Base-by-base conservation (phyloP, 306 rosid species). In the Mucuna pruriens region DNA sequence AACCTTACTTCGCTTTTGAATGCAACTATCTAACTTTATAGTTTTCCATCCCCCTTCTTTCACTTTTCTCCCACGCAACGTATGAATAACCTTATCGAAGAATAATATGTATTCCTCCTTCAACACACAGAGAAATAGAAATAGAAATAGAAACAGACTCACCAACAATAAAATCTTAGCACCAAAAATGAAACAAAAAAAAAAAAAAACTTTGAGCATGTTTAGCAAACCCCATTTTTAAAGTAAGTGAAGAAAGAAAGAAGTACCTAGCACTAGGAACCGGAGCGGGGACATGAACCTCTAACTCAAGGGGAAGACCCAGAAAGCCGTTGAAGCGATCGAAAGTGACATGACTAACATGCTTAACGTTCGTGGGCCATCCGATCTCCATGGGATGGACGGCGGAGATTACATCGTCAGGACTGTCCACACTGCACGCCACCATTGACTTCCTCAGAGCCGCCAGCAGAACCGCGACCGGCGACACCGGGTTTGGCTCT, bases 181-280 rank as follows among this genome's bases (percentile, higher is more conserved):
- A 40, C 2, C 15, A n/a, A 71, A 67, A 71, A 60, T 3, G 1
- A 52, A 45, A 20, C 1, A 0, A 62, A 61, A 0, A 48, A 61
- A 74, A 20, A 38, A 17, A 64, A 1, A 39, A 12, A 2, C 22
- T 65, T 71, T 22, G 25, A 82, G 52, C 48, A 49, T 62, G 68
- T 39, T 23, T 70, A 86, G 75, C 58, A 67, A 82, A 80, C 15
- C 84, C 84, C 66, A 67, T 5, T 9, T 5, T 9, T 80, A 39
- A 73, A 71, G 66, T 7, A 7, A 23, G n/a, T 9, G 64, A 57
- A 31, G 19, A 46, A 57, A 31, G 19, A 46, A 45, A 34, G 75
- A 44, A 70, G 38, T 80, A 86, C 99, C 98, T 96, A 11, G 99
- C 98, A 82, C 99, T 96, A 19, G 99, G 99, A 84, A 93, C 99